These are phyloP conservation scores for Raffaelea arxii DNA, from an alignment of 2,329 filamentous ascomycete genomes.

Conservation along the genomic window DNA sequence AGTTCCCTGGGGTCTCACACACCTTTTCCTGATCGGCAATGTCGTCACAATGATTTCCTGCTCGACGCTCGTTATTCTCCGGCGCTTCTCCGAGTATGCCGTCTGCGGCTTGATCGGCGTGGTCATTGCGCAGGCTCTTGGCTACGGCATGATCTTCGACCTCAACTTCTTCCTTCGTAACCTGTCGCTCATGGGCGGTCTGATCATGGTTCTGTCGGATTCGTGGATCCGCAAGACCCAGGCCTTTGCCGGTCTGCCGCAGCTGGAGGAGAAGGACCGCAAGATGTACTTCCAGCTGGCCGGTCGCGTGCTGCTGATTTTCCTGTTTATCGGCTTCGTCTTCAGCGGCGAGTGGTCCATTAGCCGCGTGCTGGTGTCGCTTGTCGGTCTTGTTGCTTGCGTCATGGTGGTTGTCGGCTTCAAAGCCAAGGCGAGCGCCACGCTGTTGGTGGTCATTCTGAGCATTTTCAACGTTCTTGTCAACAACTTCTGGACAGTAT, in stretches of 20 bases:
- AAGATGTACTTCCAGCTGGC: slow-evolving; percentile 99
- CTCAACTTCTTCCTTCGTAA: slow-evolving; percentile 99
- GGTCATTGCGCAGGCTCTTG: slow-evolving; percentile 85
- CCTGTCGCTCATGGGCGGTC: slow-evolving; percentile 89
- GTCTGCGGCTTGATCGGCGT: slow-evolving; percentile 84
- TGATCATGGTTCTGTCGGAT: slow-evolving; percentile 96
- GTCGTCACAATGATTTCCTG: slow-evolving; percentile 78
- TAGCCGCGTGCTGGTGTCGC: slow-evolving; percentile 74
- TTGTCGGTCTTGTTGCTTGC: slow-evolving; percentile 81
- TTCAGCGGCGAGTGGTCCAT: slow-evolving; percentile 90
- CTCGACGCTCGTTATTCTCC: slow-evolving; percentile 78
- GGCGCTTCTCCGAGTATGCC: slow-evolving; percentile 88
- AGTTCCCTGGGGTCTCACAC: slow-evolving; percentile 85
- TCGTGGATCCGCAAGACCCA: slow-evolving; percentile 97
- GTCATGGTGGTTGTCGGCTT: slow-evolving; percentile 99
- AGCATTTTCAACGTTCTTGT: slow-evolving; percentile 95
- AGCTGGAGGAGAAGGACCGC: slow-evolving; percentile 96
- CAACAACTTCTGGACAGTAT: slow-evolving; percentile 99
- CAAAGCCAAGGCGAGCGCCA: slow-evolving; percentile 98
- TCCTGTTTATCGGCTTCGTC: slow-evolving; percentile 94
- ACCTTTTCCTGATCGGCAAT: slow-evolving; percentile 86
- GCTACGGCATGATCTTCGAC: slow-evolving; percentile 97
- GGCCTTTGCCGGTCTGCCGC: slow-evolving; percentile 86
- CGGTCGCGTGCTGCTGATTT: slow-evolving; percentile 89
- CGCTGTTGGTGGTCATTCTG: slow-evolving; percentile 86